These are phyloP conservation scores for Penicillium brevicompactum DNA, from an alignment of 2,329 filamentous ascomycete species.

Conservation along the genomic window DNA sequence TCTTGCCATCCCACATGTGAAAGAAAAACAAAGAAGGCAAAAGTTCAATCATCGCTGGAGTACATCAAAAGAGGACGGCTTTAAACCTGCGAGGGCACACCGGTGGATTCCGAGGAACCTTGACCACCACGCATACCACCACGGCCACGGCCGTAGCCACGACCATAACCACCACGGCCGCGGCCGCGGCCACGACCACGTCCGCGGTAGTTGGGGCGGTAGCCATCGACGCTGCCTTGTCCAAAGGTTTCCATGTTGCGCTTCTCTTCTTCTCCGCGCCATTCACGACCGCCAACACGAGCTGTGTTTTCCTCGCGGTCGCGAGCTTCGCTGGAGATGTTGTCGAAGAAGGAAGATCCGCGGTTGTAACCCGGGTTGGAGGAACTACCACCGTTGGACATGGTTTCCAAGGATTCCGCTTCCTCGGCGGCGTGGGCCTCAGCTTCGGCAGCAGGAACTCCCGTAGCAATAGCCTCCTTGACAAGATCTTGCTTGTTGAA, in stretches of 20 bases:
- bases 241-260: slow-evolving; percentile 98
- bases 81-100: slow-evolving; percentile 40
- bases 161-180: slow-evolving; percentile 49
- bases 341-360: slow-evolving; percentile 90
- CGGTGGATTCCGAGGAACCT: slow-evolving; percentile 40
- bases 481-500: slow-evolving; percentile 86
- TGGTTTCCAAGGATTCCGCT: slow-evolving; percentile 52
- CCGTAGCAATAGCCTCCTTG: slow-evolving; percentile 81
- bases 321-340: slow-evolving; percentile 91
- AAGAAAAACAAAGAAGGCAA: slow-evolving; percentile 15
- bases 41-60: slow-evolving; percentile 24
- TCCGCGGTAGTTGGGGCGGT: slow-evolving; percentile 74
- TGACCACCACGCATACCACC: slow-evolving; percentile 47
- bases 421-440: slow-evolving; percentile 50
- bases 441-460: slow-evolving; percentile 64
- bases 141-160: slow-evolving; percentile 44
- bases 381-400: slow-evolving; percentile 33
- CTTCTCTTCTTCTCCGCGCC: slow-evolving; percentile 88
- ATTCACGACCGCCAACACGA: slow-evolving; percentile 78
- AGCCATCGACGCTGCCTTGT: slow-evolving; percentile 91
- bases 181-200: slow-evolving; percentile 56
- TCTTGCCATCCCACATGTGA: slow-evolving; percentile 25
- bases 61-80: slow-evolving; percentile 13
- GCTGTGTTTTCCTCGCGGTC: slow-evolving; percentile 74
- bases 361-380: slow-evolving; percentile 74